Percentiles rank a stretch among this genome's conserved stretches.
phyloP scores from a whole-genome alignment of 1,139 yeast species.

The Hansenula lynferdii region DNA sequence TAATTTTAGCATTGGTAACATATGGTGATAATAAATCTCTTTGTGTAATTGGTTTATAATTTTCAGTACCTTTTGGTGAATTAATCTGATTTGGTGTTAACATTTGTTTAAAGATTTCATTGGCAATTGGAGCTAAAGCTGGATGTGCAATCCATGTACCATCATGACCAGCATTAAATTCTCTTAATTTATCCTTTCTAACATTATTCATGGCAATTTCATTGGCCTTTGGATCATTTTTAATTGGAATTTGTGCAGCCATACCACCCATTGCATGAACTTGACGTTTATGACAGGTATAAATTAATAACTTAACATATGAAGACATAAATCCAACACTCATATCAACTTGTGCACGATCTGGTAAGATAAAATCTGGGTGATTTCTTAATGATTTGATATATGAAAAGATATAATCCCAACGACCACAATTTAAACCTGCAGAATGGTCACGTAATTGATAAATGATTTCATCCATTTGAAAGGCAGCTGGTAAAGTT shows the following conservation, averaged over 20 bases:
- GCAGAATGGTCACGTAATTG: slow-evolving; percentile 71
- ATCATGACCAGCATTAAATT: slow-evolving; percentile 72
- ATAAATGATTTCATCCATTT: slow-evolving; percentile 77
- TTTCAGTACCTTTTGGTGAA: slow-evolving; percentile 20
- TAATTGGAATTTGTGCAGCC: slow-evolving; percentile 83
- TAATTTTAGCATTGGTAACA: slow-evolving; percentile 60
- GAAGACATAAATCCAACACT: slow-evolving; percentile 70
- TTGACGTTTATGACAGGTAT: slow-evolving; percentile 70
- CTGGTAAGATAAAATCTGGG: slow-evolving; percentile 62
- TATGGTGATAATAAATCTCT: slow-evolving; percentile 66
- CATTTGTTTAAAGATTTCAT: slow-evolving; percentile 77
- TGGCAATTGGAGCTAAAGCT: slow-evolving; percentile 69
- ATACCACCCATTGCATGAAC: slow-evolving; percentile 83
- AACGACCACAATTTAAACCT: slow-evolving; percentile 78
- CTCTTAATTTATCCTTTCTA: slow-evolving; percentile 67
- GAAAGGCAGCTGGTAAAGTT: slow-evolving; percentile 73
- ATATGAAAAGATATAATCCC: slow-evolving; percentile 77
- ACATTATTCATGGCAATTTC: slow-evolving; percentile 67
- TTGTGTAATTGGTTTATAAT: slow-evolving; percentile 43
- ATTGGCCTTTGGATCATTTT: slow-evolving; percentile 61
- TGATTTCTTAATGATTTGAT: slow-evolving; percentile 65
- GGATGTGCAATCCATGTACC: slow-evolving; percentile 87
- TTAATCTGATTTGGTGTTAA: slow-evolving; percentile 79
- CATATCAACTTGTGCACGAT: slow-evolving; percentile 73
- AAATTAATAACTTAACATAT: slow-evolving; percentile 61